Conservation (phyloP, 257 asterid genomes). For the Solanum acaule region DNA sequence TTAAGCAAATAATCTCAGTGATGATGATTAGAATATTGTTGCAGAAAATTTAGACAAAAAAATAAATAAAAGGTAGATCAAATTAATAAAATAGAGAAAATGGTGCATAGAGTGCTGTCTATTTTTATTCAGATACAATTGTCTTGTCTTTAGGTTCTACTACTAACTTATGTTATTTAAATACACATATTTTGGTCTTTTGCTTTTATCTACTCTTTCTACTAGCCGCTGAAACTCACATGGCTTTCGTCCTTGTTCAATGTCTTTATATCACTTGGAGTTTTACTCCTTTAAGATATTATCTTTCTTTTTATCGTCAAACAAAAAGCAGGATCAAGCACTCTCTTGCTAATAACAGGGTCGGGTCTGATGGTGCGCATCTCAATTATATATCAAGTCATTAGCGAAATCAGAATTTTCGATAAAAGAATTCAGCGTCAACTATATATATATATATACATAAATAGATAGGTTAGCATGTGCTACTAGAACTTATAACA, state of each 20-base stretch:
- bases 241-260: slow-evolving; percentile 9
- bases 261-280: slow-evolving; percentile 16
- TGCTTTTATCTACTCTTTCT: background rate
- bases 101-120: background rate
- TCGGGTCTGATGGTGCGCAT: background rate
- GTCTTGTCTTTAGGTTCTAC: slow-evolving; percentile 1
- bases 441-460: background rate
- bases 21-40: slow-evolving; percentile 1
- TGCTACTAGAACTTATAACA: background rate
- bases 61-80: background rate
- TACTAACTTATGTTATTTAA: slow-evolving; percentile 4
- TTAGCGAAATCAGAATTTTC: background rate
- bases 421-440: background rate
- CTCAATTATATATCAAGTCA: background rate
- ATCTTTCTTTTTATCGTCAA: background rate
- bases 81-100: background rate
- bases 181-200: slow-evolving; percentile 13
- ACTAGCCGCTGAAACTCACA: slow-evolving; percentile 18
- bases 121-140: background rate
- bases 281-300: background rate
- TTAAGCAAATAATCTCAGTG: slow-evolving; percentile 28
- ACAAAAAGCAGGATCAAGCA: background rate
- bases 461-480: too few relatives aligned
- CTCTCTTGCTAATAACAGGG: background rate
- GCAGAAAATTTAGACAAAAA: background rate